Percentiles rank a stretch among this genome's conserved stretches.
Conservation (phyloP, 768 basidiomycete genomes). For the Kwoniella botswanensis region DNA sequence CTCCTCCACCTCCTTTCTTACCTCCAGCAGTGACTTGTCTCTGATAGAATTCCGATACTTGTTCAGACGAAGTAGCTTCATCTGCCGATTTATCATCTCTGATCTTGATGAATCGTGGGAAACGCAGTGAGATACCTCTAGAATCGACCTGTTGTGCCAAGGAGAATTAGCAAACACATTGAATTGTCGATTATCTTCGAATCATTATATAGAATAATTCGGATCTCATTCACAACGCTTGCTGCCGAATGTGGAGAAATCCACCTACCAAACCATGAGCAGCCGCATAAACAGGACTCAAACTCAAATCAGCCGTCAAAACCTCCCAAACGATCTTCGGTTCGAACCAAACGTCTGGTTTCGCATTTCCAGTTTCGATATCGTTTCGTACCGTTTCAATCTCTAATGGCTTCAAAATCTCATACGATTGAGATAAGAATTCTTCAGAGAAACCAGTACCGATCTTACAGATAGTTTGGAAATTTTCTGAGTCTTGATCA, state of each 20-base stretch:
- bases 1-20: slow-evolving; percentile 66
- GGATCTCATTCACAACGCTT: too few species aligned
- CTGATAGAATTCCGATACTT: slow-evolving; percentile 89
- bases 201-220: not conserved
- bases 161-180: too few species aligned
- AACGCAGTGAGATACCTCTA: slow-evolving; percentile 91
- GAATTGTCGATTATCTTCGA: slow-evolving; percentile 13
- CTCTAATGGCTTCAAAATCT: slow-evolving; percentile 70
- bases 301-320: slow-evolving; percentile 90
- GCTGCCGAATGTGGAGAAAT: too few species aligned
- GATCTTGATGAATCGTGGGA: slow-evolving; percentile 89
- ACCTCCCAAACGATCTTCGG: slow-evolving; percentile 98
- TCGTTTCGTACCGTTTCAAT: slow-evolving; percentile 71
- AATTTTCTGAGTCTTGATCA: slow-evolving; percentile 90
- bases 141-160: slow-evolving; percentile 64
- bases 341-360: slow-evolving; percentile 98
- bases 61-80: slow-evolving; percentile 90
- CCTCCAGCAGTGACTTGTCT: slow-evolving; percentile 78
- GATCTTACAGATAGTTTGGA: slow-evolving; percentile 97
- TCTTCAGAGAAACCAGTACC: slow-evolving; percentile 98
- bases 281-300: slow-evolving; percentile 75
- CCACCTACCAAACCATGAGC: slow-evolving; percentile 36
- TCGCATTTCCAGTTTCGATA: slow-evolving; percentile 86
- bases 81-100: slow-evolving; percentile 93
- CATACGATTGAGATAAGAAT: slow-evolving; percentile 75